Conservation (phyloP, 306 rosid genomes). For the Rosa persica region DNA sequence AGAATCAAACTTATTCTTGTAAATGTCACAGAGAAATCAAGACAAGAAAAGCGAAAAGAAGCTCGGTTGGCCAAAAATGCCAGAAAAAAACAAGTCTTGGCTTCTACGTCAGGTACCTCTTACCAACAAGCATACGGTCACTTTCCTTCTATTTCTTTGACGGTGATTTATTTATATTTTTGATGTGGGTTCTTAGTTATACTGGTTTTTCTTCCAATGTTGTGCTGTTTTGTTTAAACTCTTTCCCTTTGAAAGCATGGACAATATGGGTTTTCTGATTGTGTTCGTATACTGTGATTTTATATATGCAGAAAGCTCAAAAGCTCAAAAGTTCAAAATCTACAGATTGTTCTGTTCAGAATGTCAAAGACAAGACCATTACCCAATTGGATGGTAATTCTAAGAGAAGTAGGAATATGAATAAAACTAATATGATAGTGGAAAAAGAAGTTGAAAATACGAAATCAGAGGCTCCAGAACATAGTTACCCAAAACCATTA, state of each 20-base stretch:
- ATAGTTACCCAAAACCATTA: constrained; percentile 18
- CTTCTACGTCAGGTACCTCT: constrained; percentile 50
- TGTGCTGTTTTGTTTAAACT: background rate
- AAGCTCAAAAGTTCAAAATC: constrained; percentile 26
- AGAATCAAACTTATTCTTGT: background rate
- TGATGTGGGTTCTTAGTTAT: background rate
- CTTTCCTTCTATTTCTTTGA: background rate
- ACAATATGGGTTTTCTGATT: background rate
- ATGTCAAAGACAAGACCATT: constrained; percentile 21
- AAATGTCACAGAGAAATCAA: constrained; percentile 42
- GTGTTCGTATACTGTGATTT: constrained; percentile 13
- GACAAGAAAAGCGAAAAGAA: constrained; percentile 65
- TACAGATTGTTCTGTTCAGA: constrained; percentile 13
- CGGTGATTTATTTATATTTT: background rate
- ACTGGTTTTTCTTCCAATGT: background rate
- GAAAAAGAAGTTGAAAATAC: constrained; percentile 19
- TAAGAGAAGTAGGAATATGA: constrained; percentile 22
- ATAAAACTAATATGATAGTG: constrained; percentile 20
- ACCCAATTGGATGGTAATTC: constrained; percentile 16
- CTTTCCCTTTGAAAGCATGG: background rate
- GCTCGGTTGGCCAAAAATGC: constrained; percentile 58
- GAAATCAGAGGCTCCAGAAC: constrained; percentile 11
- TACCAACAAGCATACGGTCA: background rate
- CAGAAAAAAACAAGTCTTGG: constrained; percentile 49
- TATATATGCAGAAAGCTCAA: constrained; percentile 37